A percentile compares a stretch with the other conserved stretches of the same genome.
These are phyloP conservation scores for Sporothrix euskadiensis DNA, from an alignment of 2,329 filamentous ascomycete genomes.

Conservation along the genomic window DNA sequence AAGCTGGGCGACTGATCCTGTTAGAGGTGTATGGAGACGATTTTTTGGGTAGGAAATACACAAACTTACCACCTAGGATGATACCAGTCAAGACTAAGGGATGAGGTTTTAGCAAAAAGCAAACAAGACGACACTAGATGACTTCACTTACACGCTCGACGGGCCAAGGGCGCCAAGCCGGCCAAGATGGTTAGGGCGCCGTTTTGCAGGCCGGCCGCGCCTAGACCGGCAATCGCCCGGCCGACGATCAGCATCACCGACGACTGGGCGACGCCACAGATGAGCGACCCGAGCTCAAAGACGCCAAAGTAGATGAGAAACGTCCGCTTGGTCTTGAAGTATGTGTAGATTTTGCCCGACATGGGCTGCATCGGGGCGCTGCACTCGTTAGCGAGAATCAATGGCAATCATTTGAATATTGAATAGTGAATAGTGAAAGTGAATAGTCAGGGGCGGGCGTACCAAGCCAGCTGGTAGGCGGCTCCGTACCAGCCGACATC, in stretches of 20 bases:
- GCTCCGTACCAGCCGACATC: slow-evolving; percentile 35
- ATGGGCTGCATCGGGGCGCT: slow-evolving; percentile 39
- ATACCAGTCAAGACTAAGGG: slow-evolving; percentile 1
- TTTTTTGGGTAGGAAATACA: too few species aligned
- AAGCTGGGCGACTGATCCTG: slow-evolving; percentile 33
- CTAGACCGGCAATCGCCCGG: slow-evolving; percentile 36
- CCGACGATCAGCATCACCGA: slow-evolving; percentile 34
- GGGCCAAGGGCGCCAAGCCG: neutral
- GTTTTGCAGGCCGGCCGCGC: slow-evolving; percentile 45
- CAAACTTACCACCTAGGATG: neutral
- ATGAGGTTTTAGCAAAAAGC: neutral
- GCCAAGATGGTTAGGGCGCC: slow-evolving; percentile 42
- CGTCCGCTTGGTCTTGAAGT: slow-evolving; percentile 41
- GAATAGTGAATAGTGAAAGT: neutral
- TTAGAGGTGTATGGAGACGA: neutral
- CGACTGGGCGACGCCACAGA: slow-evolving; percentile 38
- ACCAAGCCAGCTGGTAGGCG: slow-evolving; percentile 33
- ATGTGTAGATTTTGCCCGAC: slow-evolving; percentile 43
- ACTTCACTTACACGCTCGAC: neutral
- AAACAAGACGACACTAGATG: neutral
- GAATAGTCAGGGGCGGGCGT: neutral
- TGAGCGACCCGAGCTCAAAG: slow-evolving; percentile 43
- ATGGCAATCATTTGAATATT: too few species aligned
- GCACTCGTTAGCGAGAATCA: slow-evolving; percentile 29
- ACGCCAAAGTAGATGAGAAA: slow-evolving; percentile 40